Evolutionary conservation across 2,329 filamentous ascomycete species (phyloP).

Genomic region (Metarhizium brunneum): DNA sequence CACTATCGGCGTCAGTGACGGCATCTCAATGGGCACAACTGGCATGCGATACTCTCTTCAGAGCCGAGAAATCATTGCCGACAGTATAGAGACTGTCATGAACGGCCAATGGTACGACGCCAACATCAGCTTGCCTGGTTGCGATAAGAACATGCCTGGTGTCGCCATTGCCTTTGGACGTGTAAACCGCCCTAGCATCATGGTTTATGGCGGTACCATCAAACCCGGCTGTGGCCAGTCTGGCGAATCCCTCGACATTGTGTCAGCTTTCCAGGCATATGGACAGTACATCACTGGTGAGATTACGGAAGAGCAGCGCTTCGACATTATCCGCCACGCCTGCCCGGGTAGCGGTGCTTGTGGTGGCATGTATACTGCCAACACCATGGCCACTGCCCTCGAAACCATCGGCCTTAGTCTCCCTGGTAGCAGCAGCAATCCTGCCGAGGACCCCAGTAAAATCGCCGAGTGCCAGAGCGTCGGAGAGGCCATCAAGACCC

Average conservation of each 20-base stretch:
- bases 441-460: slow-evolving; percentile 66
- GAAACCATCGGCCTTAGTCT: slow-evolving; percentile 84
- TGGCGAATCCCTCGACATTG: slow-evolving; percentile 78
- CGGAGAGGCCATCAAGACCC: slow-evolving; percentile 63
- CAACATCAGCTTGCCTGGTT: slow-evolving; percentile 93
- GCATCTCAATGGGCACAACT: slow-evolving; percentile 94
- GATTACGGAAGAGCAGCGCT: slow-evolving; percentile 83
- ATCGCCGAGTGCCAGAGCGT: slow-evolving; percentile 62
- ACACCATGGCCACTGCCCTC: slow-evolving; percentile 86
- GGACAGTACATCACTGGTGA: slow-evolving; percentile 89
- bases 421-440: slow-evolving; percentile 73
- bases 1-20: slow-evolving; percentile 95
- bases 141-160: slow-evolving; percentile 99
- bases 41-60: slow-evolving; percentile 96
- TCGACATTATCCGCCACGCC: slow-evolving; percentile 88
- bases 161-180: slow-evolving; percentile 90
- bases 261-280: slow-evolving; percentile 96
- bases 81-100: slow-evolving; percentile 99
- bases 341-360: slow-evolving; percentile 61
- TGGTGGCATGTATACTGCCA: slow-evolving; percentile 87
- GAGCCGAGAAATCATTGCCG: slow-evolving; percentile 91
- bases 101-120: slow-evolving; percentile 97
- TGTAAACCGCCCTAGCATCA: slow-evolving; percentile 86
- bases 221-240: slow-evolving; percentile 75
- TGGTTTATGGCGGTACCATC: slow-evolving; percentile 97